phyloP scores from a whole-genome alignment of 1,284 basidiomycete species.

The Lentinula novae-zelandiae region DNA sequence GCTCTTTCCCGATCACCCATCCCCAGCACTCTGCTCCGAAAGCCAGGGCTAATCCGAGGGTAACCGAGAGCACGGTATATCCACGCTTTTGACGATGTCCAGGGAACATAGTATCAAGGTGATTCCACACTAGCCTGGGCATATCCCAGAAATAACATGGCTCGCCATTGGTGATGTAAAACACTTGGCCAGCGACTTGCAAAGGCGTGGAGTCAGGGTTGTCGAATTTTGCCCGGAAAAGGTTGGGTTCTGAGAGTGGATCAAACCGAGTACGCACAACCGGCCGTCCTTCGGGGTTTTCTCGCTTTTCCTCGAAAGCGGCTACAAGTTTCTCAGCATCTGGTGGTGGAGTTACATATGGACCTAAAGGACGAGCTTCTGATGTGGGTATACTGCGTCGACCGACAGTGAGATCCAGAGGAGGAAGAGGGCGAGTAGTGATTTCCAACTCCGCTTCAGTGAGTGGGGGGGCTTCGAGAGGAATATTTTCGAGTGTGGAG shows the following conservation, averaged over 20 bases:
- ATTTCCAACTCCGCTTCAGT: slow-evolving; percentile 40
- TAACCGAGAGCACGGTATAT: slow-evolving; percentile 56
- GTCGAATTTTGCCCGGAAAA: slow-evolving; percentile 44
- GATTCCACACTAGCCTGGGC: slow-evolving; percentile 80
- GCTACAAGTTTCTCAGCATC: slow-evolving; percentile 57
- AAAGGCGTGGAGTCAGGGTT: slow-evolving; percentile 49
- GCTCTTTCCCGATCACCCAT: slow-evolving; percentile 76
- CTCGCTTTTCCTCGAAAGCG: slow-evolving; percentile 55
- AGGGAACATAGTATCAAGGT: slow-evolving; percentile 62
- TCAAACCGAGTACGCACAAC: slow-evolving; percentile 78
- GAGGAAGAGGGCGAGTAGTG: slow-evolving; percentile 56
- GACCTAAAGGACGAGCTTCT: slow-evolving; percentile 75
- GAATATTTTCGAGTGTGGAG: slow-evolving; percentile 29
- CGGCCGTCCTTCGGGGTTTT: slow-evolving; percentile 45
- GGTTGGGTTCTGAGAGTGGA: slow-evolving; percentile 53
- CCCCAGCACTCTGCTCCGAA: slow-evolving; percentile 73
- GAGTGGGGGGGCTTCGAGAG: slow-evolving; percentile 34
- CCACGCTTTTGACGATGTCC: slow-evolving; percentile 34
- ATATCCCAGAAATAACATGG: slow-evolving; percentile 98
- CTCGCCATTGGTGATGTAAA: slow-evolving; percentile 98
- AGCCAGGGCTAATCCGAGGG: slow-evolving; percentile 70
- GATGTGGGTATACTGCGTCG: slow-evolving; percentile 71
- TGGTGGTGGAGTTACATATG: slow-evolving; percentile 59
- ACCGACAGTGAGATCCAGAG: slow-evolving; percentile 63
- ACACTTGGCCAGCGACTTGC: slow-evolving; percentile 88